These are phyloP conservation scores for Filobasidium uniguttulatum DNA, from an alignment of 1,284 basidiomycete genomes.

Conservation along the genomic window DNA sequence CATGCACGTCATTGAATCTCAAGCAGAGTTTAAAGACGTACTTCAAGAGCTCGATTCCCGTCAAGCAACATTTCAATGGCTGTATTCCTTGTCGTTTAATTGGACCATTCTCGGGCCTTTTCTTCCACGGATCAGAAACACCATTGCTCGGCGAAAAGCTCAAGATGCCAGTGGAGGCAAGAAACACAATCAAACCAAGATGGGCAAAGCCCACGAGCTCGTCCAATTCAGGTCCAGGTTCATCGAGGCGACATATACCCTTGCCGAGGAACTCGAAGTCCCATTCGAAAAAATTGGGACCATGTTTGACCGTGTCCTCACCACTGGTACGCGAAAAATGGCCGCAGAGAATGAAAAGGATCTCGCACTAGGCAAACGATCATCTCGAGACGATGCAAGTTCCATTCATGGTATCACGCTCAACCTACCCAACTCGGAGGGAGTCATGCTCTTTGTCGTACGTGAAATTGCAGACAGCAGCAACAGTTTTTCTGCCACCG, in stretches of 20 bases:
- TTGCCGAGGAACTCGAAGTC: conserved; percentile 39
- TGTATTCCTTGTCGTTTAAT: conserved; percentile 42
- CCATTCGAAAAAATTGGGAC: conserved; percentile 47
- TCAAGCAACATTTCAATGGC: conserved; percentile 42
- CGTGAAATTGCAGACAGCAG: conserved; percentile 33
- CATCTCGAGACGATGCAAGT: conserved; percentile 24
- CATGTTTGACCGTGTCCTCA: conserved; percentile 43
- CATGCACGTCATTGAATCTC: conserved; percentile 41
- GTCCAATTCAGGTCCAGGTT: conserved; percentile 39
- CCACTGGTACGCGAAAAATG: conserved; percentile 34
- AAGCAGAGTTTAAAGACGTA: conserved; percentile 36
- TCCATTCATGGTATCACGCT: conserved; percentile 36
- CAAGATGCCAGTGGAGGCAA: not conserved
- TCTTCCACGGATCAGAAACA: conserved; percentile 35
- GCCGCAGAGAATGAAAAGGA: conserved; percentile 18
- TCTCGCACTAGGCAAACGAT: conserved; percentile 3
- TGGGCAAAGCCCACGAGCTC: conserved; percentile 23
- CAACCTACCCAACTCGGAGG: conserved; percentile 30
- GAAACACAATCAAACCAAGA: not conserved
- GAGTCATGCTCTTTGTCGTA: conserved; percentile 41
- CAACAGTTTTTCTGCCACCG: conserved; percentile 12
- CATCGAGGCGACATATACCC: conserved; percentile 39
- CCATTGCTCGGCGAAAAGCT: conserved; percentile 17
- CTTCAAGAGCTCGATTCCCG: conserved; percentile 39
- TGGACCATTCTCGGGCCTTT: conserved; percentile 40